Percentiles rank a stretch among this genome's conserved stretches.
phyloP scores from a whole-genome alignment of 179 eudicot genomes.

The Silene coronaria region DNA sequence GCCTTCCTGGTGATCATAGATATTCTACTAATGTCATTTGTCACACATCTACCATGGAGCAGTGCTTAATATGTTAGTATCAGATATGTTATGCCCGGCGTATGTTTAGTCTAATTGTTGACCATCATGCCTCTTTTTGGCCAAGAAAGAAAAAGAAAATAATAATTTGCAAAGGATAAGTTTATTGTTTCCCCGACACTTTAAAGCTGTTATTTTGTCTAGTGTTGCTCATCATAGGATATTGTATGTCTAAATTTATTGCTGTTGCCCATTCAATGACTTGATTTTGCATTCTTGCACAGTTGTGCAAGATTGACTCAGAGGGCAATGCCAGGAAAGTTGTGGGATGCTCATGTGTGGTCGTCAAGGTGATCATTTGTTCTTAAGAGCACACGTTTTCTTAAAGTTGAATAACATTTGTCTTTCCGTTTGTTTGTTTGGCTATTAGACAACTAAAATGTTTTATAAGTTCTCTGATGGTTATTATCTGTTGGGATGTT shows the following conservation, averaged over 20 bases:
- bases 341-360: slow-evolving; percentile 44
- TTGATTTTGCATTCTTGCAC: background rate
- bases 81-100: no score
- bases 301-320: slow-evolving; percentile 44
- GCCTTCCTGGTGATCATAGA: background rate
- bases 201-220: no score
- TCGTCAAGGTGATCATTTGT: slow-evolving; percentile 27
- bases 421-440: no score
- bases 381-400: background rate
- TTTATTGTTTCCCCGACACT: no score
- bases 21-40: background rate
- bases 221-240: no score
- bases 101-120: no score
- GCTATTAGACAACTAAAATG: background rate
- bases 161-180: no score
- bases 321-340: slow-evolving; percentile 48
- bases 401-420: background rate
- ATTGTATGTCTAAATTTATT: background rate
- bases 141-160: no score
- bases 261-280: background rate
- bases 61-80: no score
- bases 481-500: background rate
- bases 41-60: no score
- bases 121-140: no score
- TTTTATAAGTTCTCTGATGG: background rate